phyloP scores from a whole-genome alignment of 768 basidiomycete genomes.

The Trametes coccinea region DNA sequence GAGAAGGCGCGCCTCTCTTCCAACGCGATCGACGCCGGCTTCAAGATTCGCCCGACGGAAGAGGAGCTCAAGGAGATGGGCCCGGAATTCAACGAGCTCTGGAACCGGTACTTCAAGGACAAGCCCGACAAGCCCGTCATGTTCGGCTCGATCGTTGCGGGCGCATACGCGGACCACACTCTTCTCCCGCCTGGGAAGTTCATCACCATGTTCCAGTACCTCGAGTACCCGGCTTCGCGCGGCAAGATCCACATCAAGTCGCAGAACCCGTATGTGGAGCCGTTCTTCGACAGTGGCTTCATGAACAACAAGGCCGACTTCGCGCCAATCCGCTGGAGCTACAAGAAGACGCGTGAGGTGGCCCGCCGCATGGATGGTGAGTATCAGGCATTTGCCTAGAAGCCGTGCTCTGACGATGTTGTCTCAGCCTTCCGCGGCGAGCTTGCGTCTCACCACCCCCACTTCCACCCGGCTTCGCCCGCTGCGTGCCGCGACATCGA shows the following conservation, averaged over 20 bases:
- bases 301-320: constrained; percentile 80
- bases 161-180: constrained; percentile 70
- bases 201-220: constrained; percentile 74
- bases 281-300: constrained; percentile 73
- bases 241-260: constrained; percentile 72
- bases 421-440: constrained; percentile 66
- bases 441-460: constrained; percentile 71
- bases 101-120: constrained; percentile 74
- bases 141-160: constrained; percentile 71
- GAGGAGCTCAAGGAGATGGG: constrained; percentile 76
- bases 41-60: constrained; percentile 74
- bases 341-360: constrained; percentile 74
- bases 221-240: constrained; percentile 74
- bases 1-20: constrained; percentile 69
- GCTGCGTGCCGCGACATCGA: constrained; percentile 64
- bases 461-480: constrained; percentile 68
- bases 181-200: constrained; percentile 72
- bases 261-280: constrained; percentile 60
- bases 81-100: constrained; percentile 71
- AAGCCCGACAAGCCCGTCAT: constrained; percentile 80
- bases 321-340: constrained; percentile 74
- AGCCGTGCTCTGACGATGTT: no score
- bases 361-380: constrained; percentile 71
- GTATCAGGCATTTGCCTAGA: constrained; percentile 3
- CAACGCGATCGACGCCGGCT: constrained; percentile 74